phyloP scores from a whole-genome alignment of 2,329 filamentous ascomycete genomes.

The Magnaporthiopsis poae region DNA sequence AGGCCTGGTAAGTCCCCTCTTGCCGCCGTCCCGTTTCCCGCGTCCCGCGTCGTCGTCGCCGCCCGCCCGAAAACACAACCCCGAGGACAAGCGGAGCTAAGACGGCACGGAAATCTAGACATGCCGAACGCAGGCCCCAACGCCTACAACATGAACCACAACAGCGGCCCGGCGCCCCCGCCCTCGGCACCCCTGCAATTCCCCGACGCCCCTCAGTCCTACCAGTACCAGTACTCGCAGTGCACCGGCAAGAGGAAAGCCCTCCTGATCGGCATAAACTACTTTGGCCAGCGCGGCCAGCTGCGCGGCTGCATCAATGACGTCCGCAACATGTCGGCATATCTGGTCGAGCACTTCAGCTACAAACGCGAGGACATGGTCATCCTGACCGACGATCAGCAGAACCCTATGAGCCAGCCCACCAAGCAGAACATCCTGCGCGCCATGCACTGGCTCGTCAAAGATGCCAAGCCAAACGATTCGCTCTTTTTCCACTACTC shows the following conservation, averaged over 20 bases:
- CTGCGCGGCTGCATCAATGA: constrained; percentile 93
- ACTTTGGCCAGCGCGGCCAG: constrained; percentile 85
- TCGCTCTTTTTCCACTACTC: constrained; percentile 97
- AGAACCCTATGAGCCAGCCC: constrained; percentile 93
- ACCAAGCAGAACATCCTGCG: constrained; percentile 90
- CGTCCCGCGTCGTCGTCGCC: neutral
- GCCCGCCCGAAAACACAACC: neutral
- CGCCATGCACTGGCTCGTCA: constrained; percentile 96
- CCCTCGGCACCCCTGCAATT: constrained; percentile 60
- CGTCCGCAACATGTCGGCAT: constrained; percentile 91
- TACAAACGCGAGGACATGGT: constrained; percentile 97
- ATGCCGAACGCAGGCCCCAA: constrained; percentile 38
- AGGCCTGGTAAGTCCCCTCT: constrained; percentile 35
- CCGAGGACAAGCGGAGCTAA: neutral
- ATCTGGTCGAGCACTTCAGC: constrained; percentile 77
- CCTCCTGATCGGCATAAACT: constrained; percentile 88
- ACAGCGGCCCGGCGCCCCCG: constrained; percentile 53
- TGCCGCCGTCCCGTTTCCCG: neutral
- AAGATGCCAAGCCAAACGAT: constrained; percentile 84
- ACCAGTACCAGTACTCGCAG: constrained; percentile 82
- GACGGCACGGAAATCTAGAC: constrained; percentile 19
- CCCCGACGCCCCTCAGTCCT: constrained; percentile 66
- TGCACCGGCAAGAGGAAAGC: constrained; percentile 85
- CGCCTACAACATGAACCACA: constrained; percentile 47
- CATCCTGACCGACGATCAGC: constrained; percentile 87